Percentiles rank a stretch among this genome's conserved stretches.
phyloP scores from a whole-genome alignment of 139 green algal genomes.

The Picochlorum sp. region DNA sequence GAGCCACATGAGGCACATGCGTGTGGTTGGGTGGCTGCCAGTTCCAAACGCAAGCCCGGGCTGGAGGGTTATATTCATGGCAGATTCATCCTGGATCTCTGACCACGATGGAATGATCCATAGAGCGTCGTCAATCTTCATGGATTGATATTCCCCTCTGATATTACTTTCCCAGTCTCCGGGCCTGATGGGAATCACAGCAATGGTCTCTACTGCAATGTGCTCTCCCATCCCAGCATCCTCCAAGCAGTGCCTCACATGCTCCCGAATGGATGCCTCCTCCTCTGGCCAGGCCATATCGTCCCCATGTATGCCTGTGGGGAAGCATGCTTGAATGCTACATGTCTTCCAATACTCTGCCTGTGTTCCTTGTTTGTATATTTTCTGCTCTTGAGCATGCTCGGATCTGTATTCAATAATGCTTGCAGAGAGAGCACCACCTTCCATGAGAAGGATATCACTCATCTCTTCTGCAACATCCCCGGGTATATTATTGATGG shows the following conservation, averaged over 20 bases:
- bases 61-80: slow-evolving; percentile 58
- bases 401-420: slow-evolving; percentile 39
- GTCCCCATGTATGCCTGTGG: not conserved
- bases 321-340: slow-evolving; percentile 50
- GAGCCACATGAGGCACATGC: slow-evolving; percentile 65
- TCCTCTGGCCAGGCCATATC: not conserved
- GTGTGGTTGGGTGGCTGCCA: slow-evolving; percentile 83
- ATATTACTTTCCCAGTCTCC: slow-evolving; percentile 60
- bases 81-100: slow-evolving; percentile 29
- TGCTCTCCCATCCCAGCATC: not conserved
- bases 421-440: slow-evolving; percentile 41
- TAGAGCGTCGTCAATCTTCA: slow-evolving; percentile 26
- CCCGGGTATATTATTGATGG: slow-evolving; percentile 11
- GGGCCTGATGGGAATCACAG: slow-evolving; percentile 36
- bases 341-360: slow-evolving; percentile 51
- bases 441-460: slow-evolving; percentile 55
- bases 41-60: slow-evolving; percentile 87
- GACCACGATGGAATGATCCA: slow-evolving; percentile 67
- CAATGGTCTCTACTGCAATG: not conserved
- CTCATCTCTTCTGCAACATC: slow-evolving; percentile 32
- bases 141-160: slow-evolving; percentile 25
- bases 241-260: slow-evolving; percentile 4
- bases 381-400: slow-evolving; percentile 39
- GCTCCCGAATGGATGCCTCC: not conserved
- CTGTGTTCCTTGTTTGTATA: slow-evolving; percentile 34